Evolutionary conservation across 2,329 filamentous ascomycete genomes (phyloP).

Genomic region (Penicillium brevicompactum): DNA sequence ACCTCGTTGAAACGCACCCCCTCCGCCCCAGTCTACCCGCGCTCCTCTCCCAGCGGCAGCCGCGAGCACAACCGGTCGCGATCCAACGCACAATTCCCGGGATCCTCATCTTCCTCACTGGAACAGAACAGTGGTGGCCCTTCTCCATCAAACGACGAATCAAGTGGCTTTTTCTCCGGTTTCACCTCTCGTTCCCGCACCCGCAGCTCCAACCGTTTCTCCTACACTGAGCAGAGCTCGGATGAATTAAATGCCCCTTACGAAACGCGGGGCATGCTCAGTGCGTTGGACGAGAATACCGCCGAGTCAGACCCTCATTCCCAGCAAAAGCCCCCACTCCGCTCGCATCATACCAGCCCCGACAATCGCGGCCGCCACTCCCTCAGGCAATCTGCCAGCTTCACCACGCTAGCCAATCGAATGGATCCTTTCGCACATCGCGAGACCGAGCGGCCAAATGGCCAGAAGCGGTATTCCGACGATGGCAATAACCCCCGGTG

Average conservation of each 20-base stretch:
- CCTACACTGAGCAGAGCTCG: slow-evolving; percentile 41
- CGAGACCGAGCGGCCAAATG: slow-evolving; percentile 56
- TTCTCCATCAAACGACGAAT: slow-evolving; percentile 42
- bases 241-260: slow-evolving; percentile 50
- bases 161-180: slow-evolving; percentile 29
- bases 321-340: slow-evolving; percentile 45
- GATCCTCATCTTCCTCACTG: slow-evolving; percentile 51
- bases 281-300: slow-evolving; percentile 45
- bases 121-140: slow-evolving; percentile 45
- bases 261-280: slow-evolving; percentile 48
- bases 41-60: slow-evolving; percentile 41
- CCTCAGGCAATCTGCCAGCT: slow-evolving; percentile 68
- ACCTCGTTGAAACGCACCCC: slow-evolving; percentile 50
- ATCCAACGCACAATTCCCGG: slow-evolving; percentile 45
- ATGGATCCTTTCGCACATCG: slow-evolving; percentile 53
- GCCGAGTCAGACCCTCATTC: slow-evolving; percentile 32
- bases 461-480: slow-evolving; percentile 77
- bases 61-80: slow-evolving; percentile 48
- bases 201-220: slow-evolving; percentile 37
- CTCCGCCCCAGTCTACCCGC: slow-evolving; percentile 49
- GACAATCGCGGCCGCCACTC: slow-evolving; percentile 58
- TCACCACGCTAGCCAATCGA: slow-evolving; percentile 55
- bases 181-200: slow-evolving; percentile 35
- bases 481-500: slow-evolving; percentile 67
- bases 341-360: slow-evolving; percentile 55